A percentile compares a stretch with the other conserved stretches of the same genome.
phyloP scores from a whole-genome alignment of 768 basidiomycete species.

The Pilatotrama ljubarskyi region DNA sequence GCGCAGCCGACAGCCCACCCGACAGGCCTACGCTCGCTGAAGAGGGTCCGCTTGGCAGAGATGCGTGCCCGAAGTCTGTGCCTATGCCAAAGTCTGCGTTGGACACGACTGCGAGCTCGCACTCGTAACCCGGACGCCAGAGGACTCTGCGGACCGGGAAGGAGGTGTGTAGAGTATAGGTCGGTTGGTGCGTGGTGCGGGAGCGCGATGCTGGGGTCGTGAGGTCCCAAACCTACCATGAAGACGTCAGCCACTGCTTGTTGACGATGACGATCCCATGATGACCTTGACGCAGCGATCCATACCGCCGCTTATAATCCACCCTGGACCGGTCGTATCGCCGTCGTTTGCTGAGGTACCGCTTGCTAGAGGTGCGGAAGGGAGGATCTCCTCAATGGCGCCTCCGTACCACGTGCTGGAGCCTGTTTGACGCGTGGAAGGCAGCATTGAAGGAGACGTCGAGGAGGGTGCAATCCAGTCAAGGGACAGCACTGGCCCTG shows the following conservation, averaged over 20 bases:
- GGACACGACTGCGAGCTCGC: constrained; percentile 74
- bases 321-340: constrained; percentile 45
- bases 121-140: constrained; percentile 78
- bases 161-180: constrained; percentile 71
- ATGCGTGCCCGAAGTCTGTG: constrained; percentile 20
- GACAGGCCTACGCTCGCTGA: constrained; percentile 3
- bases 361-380: constrained; percentile 10
- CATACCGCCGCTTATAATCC: constrained; percentile 78
- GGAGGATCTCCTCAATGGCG: constrained; percentile 27
- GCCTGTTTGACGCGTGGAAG: constrained; percentile 13
- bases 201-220: constrained; percentile 41
- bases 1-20: constrained; percentile 9
- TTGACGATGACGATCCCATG: no score
- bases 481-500: constrained; percentile 66
- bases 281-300: constrained; percentile 76
- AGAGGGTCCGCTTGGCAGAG: constrained; percentile 2
- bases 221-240: constrained; percentile 69
- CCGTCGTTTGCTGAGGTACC: constrained; percentile 11
- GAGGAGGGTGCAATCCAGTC: constrained; percentile 61
- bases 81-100: constrained; percentile 54
- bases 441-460: constrained; percentile 17
- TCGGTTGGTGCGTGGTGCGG: constrained; percentile 63
- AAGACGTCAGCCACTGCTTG: no score
- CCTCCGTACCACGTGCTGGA: constrained; percentile 26
- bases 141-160: constrained; percentile 71